Evolutionary conservation across 805 yeast species (phyloP), one percentile per base, ranked within the genome.

Genomic region (Spencermartinsiella europaea): DNA sequence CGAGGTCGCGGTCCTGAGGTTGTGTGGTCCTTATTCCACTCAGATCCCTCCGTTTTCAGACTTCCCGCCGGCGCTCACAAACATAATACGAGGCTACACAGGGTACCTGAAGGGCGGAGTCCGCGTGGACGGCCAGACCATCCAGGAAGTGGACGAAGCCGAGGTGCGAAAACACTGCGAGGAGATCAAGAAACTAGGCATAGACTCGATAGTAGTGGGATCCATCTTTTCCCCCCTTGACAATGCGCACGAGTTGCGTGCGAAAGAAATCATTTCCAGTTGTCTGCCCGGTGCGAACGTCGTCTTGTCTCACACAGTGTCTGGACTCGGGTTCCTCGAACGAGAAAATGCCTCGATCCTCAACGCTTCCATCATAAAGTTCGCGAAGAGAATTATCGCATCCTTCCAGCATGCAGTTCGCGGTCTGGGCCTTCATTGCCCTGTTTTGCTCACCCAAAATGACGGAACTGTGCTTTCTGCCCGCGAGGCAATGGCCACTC

Each of bases 301-400:
- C 4, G 72, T 76, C 21, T 33, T 64, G 28, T 74, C 78, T 1
- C 63, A 68, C 54, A 56, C 53, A 19, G 66, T 74, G 20, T 65
- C 75, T 31, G 75, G 75, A 2, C 61, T 73, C 42, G 77, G 76
- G 0, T 64, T 57, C 44, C 52, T 74, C 8, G 75, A 71, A 48
- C 65, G 79, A 54, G 78, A 74, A 52, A 74, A 73, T 53, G 71
- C 75, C 3, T 55, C 76, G 2, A 72, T 74, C 33, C 57, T 74
- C 44, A 74, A 74, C 53, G 76, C 77, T 3, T 44, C 52, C 7
- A 49, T 49, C 16, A 41, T 48, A n/a, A 49, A 59, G 14, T 74
- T 73, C 57, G 77, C 76, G 14, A 62, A 56, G 31, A 66, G 63
- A 45, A 70, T 71, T 42, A 70, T 73, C 45, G 46, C 57, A 7